phyloP scores from a whole-genome alignment of 306 rosid genomes.

The Urtica urens region DNA sequence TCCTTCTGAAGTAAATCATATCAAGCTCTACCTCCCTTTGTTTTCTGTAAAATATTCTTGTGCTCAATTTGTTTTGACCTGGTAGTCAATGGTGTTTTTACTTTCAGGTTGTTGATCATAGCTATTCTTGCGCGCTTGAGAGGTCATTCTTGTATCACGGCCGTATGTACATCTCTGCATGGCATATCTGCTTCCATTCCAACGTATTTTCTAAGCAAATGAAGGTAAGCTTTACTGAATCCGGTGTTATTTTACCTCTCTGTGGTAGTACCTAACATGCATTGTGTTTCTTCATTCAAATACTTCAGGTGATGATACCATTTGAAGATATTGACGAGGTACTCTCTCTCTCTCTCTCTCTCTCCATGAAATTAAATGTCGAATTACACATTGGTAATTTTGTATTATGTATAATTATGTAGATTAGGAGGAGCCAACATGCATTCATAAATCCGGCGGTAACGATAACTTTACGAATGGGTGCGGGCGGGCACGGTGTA shows the following conservation, averaged over 20 bases:
- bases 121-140: constrained; percentile 99
- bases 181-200: constrained; percentile 98
- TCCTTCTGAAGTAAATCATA: constrained; percentile 65
- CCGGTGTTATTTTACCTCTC: constrained; percentile 1
- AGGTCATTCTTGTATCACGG: constrained; percentile 98
- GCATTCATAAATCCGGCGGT: constrained; percentile 95
- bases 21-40: constrained; percentile 13
- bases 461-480: constrained; percentile 90
- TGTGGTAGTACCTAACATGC: background rate
- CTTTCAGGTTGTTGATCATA: constrained; percentile 79
- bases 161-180: constrained; percentile 84
- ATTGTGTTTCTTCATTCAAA: constrained; percentile 6
- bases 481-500: constrained; percentile 99
- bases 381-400: constrained; percentile 16
- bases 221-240: constrained; percentile 46
- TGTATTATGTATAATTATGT: constrained; percentile 9
- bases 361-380: no score
- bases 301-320: constrained; percentile 68
- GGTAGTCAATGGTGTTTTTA: no score
- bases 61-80: no score
- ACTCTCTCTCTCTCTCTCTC: constrained; percentile 20
- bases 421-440: constrained; percentile 97
- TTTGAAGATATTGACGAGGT: constrained; percentile 93
- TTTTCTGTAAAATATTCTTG: no score
- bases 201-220: constrained; percentile 96